phyloP scores from a whole-genome alignment of 1,139 yeast species.

The Pichia norvegensis region DNA sequence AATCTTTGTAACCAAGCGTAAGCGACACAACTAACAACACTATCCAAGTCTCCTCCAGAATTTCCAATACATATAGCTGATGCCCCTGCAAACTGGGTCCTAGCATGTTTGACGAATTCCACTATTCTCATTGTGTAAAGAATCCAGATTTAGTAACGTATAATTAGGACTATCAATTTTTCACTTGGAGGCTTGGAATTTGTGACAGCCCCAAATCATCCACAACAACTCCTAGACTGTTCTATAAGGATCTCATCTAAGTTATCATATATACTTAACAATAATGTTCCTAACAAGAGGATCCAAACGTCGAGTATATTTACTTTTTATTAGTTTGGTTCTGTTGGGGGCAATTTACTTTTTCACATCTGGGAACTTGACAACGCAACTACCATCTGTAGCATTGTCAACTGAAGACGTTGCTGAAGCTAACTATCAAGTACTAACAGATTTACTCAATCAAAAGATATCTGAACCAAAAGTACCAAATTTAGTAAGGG shows the following conservation, averaged over 20 bases:
- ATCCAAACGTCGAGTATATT: background rate
- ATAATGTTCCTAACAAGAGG: background rate
- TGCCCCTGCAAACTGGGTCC: background rate
- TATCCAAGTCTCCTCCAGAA: constrained; percentile 81
- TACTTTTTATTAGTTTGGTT: background rate
- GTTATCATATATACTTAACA: background rate
- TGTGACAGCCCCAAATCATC: no score
- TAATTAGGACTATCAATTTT: background rate
- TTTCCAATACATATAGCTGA: constrained; percentile 66
- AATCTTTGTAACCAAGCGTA: constrained; percentile 43
- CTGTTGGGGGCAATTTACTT: background rate
- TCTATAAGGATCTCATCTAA: no score
- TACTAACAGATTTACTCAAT: constrained; percentile 31
- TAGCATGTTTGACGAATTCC: constrained; percentile 2
- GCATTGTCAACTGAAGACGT: constrained; percentile 23
- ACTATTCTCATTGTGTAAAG: background rate
- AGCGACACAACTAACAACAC: constrained; percentile 66
- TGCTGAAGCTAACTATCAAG: constrained; percentile 30
- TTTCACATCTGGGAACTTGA: no score
- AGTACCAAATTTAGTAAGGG: constrained; percentile 29
- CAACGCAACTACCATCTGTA: background rate
- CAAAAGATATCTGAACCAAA: constrained; percentile 42
- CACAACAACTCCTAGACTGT: no score
- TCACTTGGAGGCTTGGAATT: background rate
- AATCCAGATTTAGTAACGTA: background rate